Base-by-base conservation (phyloP, 2,329 filamentous ascomycete species). In the Aspergillus quadricinctus region DNA sequence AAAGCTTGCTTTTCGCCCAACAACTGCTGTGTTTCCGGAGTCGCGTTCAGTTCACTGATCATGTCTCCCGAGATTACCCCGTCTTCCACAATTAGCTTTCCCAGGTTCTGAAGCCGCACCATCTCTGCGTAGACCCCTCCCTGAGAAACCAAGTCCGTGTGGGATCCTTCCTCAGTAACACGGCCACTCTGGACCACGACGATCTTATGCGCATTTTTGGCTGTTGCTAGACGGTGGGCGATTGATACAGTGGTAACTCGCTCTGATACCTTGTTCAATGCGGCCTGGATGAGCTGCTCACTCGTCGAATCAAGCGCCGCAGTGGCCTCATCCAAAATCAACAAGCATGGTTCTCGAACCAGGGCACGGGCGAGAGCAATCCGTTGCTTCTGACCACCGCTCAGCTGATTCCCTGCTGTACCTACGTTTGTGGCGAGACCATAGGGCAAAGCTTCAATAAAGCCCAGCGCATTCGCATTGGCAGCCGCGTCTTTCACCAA, bases 341-440 rank as follows among this genome's bases (percentile, higher is more conserved):
- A 81, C 66, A 96, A 80, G 75, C 89, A 90, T 0, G 92, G 92
- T 65, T 95, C 88, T 9, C 88, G 91, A 27, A 96, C 88, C 53
- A 96, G 83, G 19, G 91, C 91, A 63, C 90, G 81, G 3, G 92
- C 90, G 69, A 96, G 92, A 5, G 92, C 90, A 66, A 96, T 93
- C 61, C 92, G 88, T 73, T 97, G 92, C 73, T 95, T 84, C 70
- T 96, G 91, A 0, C 92, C 92, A 0, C 90, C 90, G 50, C 68
- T 71, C 35, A 72, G 49, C 40, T 66, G 66, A 14, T 63, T 66
- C 17, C 68, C 70, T 2, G 59, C 56, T 7, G 60, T 57, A 3
- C 69, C 70, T 14, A 71, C 17, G 88, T 55, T 58, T 6, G 66
- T 70, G 2, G 62, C 64, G 23, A 67, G 55, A 9, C 65, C 65